Conservation (phyloP, 2,329 filamentous ascomycete genomes). For the Zymoseptoria ardabiliae region DNA sequence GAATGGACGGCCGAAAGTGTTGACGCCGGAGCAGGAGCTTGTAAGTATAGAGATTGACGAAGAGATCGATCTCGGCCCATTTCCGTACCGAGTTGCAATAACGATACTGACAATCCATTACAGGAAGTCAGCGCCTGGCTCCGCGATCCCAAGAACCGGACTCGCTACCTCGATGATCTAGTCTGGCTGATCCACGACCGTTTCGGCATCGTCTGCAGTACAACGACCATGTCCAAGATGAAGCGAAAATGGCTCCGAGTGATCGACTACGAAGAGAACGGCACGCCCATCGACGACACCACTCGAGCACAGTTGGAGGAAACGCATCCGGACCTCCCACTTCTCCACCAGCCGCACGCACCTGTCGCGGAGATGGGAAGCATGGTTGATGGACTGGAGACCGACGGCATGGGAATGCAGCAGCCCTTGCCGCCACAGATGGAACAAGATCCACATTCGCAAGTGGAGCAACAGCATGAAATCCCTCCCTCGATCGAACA, state of each 20-base stretch:
- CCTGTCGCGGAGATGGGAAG: constrained; percentile 7
- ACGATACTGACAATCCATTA: not conserved
- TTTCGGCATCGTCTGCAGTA: constrained; percentile 28
- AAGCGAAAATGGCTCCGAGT: constrained; percentile 29
- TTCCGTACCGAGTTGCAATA: not conserved
- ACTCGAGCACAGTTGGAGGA: constrained; percentile 20
- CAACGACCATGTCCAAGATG: constrained; percentile 31
- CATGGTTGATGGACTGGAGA: not conserved
- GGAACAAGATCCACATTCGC: not conserved
- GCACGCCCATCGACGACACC: constrained; percentile 22
- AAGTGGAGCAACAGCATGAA: not conserved
- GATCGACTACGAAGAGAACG: constrained; percentile 27
- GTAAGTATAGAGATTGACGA: constrained; percentile 14
- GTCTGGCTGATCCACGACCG: constrained; percentile 30
- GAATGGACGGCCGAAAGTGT: constrained; percentile 28
- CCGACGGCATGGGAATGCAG: not conserved
- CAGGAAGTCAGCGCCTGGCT: constrained; percentile 29
- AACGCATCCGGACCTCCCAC: constrained; percentile 23
- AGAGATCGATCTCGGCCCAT: not conserved
- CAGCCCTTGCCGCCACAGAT: not conserved
- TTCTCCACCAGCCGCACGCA: constrained; percentile 10
- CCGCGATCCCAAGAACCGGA: constrained; percentile 25
- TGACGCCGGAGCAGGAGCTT: constrained; percentile 27
- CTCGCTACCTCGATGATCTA: constrained; percentile 27
- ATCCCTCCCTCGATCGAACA: not conserved